Percentiles rank a stretch among this genome's conserved stretches.
Evolutionary conservation across 108 stramenopile species (phyloP).

Genomic region (Fragilaria radians): DNA sequence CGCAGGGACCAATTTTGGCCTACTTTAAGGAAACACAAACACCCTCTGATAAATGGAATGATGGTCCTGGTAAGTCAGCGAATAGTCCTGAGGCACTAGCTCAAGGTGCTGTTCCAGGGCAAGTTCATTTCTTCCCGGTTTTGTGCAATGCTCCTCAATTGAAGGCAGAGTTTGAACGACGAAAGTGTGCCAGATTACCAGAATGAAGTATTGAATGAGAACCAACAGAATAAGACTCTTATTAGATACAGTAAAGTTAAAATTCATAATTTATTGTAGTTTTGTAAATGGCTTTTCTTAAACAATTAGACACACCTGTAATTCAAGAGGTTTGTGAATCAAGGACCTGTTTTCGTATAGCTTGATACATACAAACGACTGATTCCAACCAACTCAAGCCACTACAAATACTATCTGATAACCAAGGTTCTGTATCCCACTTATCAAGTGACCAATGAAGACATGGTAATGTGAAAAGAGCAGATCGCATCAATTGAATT

Average conservation of each 20-base stretch:
- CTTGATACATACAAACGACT: constrained; percentile 65
- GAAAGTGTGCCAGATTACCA: constrained; percentile 49
- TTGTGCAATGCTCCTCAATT: constrained; percentile 52
- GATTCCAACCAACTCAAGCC: constrained; percentile 62
- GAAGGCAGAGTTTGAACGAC: constrained; percentile 44
- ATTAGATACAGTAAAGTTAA: no score
- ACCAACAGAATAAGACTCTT: no score
- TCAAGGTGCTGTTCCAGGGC: constrained; percentile 27
- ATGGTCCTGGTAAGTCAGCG: constrained; percentile 43
- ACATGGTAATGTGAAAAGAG: constrained; percentile 55
- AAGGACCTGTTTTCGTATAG: constrained; percentile 12
- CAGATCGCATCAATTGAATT: constrained; percentile 57
- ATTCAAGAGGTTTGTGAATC: no score
- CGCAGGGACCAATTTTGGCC: constrained; percentile 60
- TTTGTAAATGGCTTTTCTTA: no score
- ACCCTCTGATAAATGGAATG: constrained; percentile 43
- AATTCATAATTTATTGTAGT: no score
- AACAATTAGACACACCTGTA: no score
- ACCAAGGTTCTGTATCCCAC: constrained; percentile 67
- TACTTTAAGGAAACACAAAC: constrained; percentile 85
- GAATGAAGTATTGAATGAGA: no score
- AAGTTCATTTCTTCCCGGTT: constrained; percentile 70
- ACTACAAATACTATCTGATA: constrained; percentile 41
- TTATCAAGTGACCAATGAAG: constrained; percentile 73
- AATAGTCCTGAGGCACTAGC: constrained; percentile 31